These are phyloP conservation scores for Xylariaceae sp. DNA, from an alignment of 2,329 filamentous ascomycete species.

Conservation along the genomic window DNA sequence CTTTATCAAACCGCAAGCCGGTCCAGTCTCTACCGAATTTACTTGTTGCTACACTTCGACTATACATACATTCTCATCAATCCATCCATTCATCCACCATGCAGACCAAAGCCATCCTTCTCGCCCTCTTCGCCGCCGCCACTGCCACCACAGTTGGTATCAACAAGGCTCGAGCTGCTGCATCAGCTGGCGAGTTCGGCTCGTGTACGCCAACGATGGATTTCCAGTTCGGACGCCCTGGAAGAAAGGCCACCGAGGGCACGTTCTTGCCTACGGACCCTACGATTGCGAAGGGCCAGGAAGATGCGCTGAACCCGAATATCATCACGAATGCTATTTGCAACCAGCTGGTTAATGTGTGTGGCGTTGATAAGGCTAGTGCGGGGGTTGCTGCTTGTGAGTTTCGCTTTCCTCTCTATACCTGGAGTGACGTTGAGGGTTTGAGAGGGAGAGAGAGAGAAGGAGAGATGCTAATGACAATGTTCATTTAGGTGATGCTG, in stretches of 20 bases:
- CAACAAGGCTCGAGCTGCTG: conserved; percentile 18
- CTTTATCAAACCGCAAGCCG: too few species aligned
- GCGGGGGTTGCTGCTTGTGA: conserved; percentile 48
- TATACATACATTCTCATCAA: background rate
- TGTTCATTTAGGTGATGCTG: too few species aligned
- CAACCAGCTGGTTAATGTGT: conserved; percentile 58
- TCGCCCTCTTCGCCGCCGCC: conserved; percentile 18
- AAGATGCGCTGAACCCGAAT: conserved; percentile 56
- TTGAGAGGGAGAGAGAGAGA: too few species aligned
- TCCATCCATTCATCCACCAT: too few species aligned
- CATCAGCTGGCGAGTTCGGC: conserved; percentile 44
- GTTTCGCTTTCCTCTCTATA: too few species aligned
- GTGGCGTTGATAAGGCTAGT: conserved; percentile 53
- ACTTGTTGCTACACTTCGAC: too few species aligned
- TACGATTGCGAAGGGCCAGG: conserved; percentile 51
- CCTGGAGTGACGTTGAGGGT: too few species aligned
- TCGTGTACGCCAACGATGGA: conserved; percentile 49
- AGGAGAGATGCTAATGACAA: too few species aligned
- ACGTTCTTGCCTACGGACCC: conserved; percentile 57
- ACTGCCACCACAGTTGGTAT: conserved; percentile 12
- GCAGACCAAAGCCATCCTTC: conserved; percentile 20
- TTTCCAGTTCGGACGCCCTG: conserved; percentile 51
- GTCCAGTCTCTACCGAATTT: too few species aligned
- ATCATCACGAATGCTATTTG: conserved; percentile 62
- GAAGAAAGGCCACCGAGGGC: conserved; percentile 47